Base-by-base conservation (phyloP, 495 filamentous ascomycete genomes). In the Penicillium angulare region DNA sequence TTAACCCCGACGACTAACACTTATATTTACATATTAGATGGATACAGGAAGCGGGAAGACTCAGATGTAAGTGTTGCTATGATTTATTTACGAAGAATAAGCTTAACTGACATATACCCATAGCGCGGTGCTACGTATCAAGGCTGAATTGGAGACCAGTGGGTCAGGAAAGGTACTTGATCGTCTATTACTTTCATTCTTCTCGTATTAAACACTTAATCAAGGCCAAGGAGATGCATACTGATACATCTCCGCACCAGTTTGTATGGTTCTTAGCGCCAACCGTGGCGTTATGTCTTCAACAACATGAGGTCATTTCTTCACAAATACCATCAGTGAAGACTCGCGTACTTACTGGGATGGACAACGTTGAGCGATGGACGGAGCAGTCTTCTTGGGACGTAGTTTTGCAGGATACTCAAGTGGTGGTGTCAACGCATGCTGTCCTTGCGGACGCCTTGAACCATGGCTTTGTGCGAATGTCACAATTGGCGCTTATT, bases 11-110 rank as follows among this genome's bases (percentile, higher is more conserved):
- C n/a, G n/a, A n/a, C 41, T 43, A 22, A 44, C 35, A 31, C 7
- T 1, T 15, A 26, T 17, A 12, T 22, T 22, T 6, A 32, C 18
- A 10, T 7, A 13, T 21, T 27, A 92, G 87, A 96, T 96, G 91
- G 90, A 93, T 59, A 96, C 92, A 0, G 92, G 92, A 1, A 89
- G 83, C 63, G 92, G 92, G 7, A 97, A 97, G 68, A 97, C 92
- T 2, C 86, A 88, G 49, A 84, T 96, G 90, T 92, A 83, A 63
- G 81, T 67, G 16, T 21, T 32, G n/a, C 6, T n/a, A 17, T 39
- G 32, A 22, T 42, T 29, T 16, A 5, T 7, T 9, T 39, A 8
- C 15, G 7, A 44, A 16, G 15, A 20, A 16, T 40, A 18, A 26
- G 47, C 20, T 45, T 20, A 34, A 50, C 23, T 47, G 43, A 42